Evolutionary conservation across 768 basidiomycete species (phyloP), one percentile per base, ranked within the genome.

Genomic region (Mycena sanguinolenta): DNA sequence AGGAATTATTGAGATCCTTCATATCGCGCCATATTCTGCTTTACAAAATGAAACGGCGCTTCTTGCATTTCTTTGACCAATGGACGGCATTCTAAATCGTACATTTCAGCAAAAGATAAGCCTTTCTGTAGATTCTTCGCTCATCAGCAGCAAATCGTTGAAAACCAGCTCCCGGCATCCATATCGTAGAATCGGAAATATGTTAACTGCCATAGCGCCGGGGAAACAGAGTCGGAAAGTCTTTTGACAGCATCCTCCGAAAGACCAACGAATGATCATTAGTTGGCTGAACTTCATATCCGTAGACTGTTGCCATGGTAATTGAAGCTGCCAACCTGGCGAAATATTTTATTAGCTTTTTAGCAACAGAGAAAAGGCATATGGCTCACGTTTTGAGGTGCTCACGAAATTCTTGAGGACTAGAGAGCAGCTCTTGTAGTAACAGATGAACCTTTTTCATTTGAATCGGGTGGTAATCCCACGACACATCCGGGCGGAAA

Each of bases 121-220:
- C 5, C 55, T 12, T 19, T 13, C 36, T n/a, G n/a, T n/a, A n/a
- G 34, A 32, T 10, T 42, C 34, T 21, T 21, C 7, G 62, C 16
- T 30, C 36, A 64, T 63, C 55, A 5, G 34, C 54, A n/a, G 75
- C 80, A 39, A n/a, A n/a, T n/a, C n/a, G n/a, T n/a, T n/a, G n/a
- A n/a, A n/a, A n/a, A n/a, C n/a, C n/a, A n/a, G n/a, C 53, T 39
- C 62, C 62, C 1, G 62, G 62, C 12, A 64, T 42, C 84, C 84
- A 85, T 80, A 65, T 32, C 78, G 76, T 13, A 84, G 78, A 52
- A 77, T 36, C 19, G 80, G 79, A 19, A 82, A 72, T 0, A 74
- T 30, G 36, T 82, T 79, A 34, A 80, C 77, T 3, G 75, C 34
- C 14, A 65, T 60, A 7, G 74, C 75, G 23, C 79, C 77, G 3